These are phyloP conservation scores for Mycothermus thermophilus DNA, from an alignment of 495 filamentous ascomycete species.

Conservation along the genomic window DNA sequence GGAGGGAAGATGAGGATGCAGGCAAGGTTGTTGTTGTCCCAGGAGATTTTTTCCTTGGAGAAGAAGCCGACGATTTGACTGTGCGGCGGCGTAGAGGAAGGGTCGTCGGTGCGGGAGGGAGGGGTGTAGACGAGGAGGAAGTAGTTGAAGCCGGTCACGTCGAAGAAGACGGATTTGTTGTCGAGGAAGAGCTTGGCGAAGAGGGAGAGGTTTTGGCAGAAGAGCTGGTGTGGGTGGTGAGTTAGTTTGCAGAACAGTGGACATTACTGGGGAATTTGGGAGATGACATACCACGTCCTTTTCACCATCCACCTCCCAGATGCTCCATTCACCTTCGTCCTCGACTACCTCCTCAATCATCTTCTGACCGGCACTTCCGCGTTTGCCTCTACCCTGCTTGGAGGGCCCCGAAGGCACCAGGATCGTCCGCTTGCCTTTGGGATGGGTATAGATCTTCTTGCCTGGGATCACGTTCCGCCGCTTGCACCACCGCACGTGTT, in stretches of 20 bases:
- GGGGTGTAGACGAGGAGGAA: conserved; percentile 66
- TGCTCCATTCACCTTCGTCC: conserved; percentile 39
- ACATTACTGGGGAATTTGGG: neutral
- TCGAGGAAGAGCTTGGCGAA: conserved; percentile 96
- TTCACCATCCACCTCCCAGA: conserved; percentile 87
- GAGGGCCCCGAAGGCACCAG: conserved; percentile 15
- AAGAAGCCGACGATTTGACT: conserved; percentile 80
- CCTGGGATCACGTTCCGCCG: conserved; percentile 25
- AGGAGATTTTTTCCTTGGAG: conserved; percentile 94
- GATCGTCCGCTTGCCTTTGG: conserved; percentile 24
- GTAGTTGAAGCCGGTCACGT: conserved; percentile 87
- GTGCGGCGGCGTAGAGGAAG: conserved; percentile 9
- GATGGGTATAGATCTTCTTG: conserved; percentile 36
- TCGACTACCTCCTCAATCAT: conserved; percentile 45
- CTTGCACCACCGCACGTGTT: conserved; percentile 32
- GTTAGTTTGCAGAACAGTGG: neutral
- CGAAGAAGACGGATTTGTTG: conserved; percentile 96
- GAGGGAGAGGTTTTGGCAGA: conserved; percentile 86
- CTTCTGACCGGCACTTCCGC: conserved; percentile 26
- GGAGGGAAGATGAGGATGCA: conserved; percentile 95
- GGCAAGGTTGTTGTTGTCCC: conserved; percentile 96
- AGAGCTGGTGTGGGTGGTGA: conserved; percentile 53
- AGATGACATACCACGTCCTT: conserved; percentile 48
- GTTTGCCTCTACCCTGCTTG: conserved; percentile 30
- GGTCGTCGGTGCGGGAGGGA: conserved; percentile 14